A percentile compares a stretch with the other conserved stretches of the same genome.
Evolutionary conservation across 2,329 filamentous ascomycete species (phyloP).

Genomic region (Coniochaeta sp.): DNA sequence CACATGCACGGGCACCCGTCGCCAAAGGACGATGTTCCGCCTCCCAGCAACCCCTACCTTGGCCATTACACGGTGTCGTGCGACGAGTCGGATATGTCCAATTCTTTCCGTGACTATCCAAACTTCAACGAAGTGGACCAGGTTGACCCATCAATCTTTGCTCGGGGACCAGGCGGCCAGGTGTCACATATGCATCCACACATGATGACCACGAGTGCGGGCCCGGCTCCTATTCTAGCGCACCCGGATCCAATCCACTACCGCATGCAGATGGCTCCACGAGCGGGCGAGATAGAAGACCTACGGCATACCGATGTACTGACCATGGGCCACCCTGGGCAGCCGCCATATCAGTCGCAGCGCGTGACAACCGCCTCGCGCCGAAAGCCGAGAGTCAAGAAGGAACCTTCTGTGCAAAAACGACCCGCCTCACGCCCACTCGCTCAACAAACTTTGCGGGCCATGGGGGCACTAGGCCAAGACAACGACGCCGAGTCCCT

Average conservation of each 20-base stretch:
- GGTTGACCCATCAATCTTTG: slow-evolving; percentile 8
- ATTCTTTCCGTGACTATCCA: slow-evolving; percentile 16
- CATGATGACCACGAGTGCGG: slow-evolving; percentile 10
- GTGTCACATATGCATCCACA: background rate
- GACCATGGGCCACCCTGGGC: background rate
- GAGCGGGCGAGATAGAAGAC: slow-evolving; percentile 11
- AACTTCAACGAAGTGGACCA: slow-evolving; percentile 3
- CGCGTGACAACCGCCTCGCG: slow-evolving; percentile 9
- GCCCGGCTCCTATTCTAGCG: slow-evolving; percentile 11
- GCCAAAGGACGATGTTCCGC: slow-evolving; percentile 24
- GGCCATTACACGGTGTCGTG: slow-evolving; percentile 28
- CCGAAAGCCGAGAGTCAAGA: slow-evolving; percentile 2
- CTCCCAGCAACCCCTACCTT: slow-evolving; percentile 24
- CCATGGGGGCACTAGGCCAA: background rate
- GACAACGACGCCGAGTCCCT: slow-evolving; percentile 11
- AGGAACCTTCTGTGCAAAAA: background rate
- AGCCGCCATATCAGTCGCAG: slow-evolving; percentile 9
- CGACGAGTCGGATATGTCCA: slow-evolving; percentile 19
- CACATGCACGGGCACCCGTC: slow-evolving; percentile 14
- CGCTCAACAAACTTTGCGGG: background rate
- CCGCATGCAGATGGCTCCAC: background rate
- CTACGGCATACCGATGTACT: slow-evolving; percentile 12
- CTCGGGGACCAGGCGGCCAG: slow-evolving; percentile 5
- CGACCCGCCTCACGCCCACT: slow-evolving; percentile 8
- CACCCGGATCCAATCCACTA: slow-evolving; percentile 10